Evolutionary conservation across 2,329 filamentous ascomycete genomes (phyloP).

Genomic region (Helminthosporium solani): DNA sequence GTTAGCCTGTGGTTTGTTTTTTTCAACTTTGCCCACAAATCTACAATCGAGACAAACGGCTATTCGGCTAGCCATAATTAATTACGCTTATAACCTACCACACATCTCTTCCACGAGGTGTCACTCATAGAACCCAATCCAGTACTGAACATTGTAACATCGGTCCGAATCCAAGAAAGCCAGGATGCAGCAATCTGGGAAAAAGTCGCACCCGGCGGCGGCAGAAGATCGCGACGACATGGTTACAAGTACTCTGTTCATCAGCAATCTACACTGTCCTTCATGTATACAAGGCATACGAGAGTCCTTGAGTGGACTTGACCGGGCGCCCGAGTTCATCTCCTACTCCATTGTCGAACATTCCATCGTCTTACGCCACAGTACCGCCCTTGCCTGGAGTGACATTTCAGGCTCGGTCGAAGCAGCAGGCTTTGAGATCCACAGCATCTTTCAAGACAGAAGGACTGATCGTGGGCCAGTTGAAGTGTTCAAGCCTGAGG

Average conservation of each 20-base stretch:
- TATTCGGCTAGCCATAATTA: conserved; percentile 4
- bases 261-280: conserved; percentile 76
- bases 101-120: conserved; percentile 8
- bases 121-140: conserved; percentile 6
- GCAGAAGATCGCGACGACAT: conserved; percentile 8
- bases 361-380: conserved; percentile 63
- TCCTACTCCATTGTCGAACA: conserved; percentile 72
- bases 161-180: conserved; percentile 2
- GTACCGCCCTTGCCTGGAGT: conserved; percentile 43
- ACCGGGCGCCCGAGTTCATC: conserved; percentile 57
- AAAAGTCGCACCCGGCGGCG: conserved; percentile 5
- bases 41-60: no score
- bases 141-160: conserved; percentile 18
- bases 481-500: conserved; percentile 15
- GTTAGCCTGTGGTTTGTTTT: no score
- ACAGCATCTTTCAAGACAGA: conserved; percentile 46
- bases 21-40: no score
- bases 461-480: conserved; percentile 14
- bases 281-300: conserved; percentile 70
- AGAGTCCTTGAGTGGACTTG: conserved; percentile 53
- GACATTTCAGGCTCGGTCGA: conserved; percentile 52
- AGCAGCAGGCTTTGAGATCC: conserved; percentile 61
- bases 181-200: conserved; percentile 1
- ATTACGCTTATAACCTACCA: conserved; percentile 18
- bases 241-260: conserved; percentile 59